Conservation (phyloP, 2,329 filamentous ascomycete species). For the Pseudogymnoascus sp. region DNA sequence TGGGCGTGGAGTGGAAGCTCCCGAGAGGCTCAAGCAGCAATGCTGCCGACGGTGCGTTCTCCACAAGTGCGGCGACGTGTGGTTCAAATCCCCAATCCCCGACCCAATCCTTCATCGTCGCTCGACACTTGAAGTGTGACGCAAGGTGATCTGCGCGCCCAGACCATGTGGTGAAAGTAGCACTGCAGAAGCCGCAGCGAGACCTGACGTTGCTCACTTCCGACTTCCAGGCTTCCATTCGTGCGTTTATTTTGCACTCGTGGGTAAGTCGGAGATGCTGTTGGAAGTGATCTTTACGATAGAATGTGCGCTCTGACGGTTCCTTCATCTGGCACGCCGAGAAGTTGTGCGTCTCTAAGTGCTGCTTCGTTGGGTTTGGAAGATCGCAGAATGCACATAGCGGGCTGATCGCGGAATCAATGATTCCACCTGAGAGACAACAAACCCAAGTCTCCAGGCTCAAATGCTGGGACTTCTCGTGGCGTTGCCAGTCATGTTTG, state of each 20-base stretch:
- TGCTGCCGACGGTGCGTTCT: not conserved
- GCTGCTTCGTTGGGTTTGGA: slow-evolving; percentile 43
- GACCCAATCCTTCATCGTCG: slow-evolving; percentile 32
- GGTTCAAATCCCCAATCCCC: slow-evolving; percentile 34
- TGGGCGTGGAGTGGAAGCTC: not conserved
- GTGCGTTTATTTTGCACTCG: slow-evolving; percentile 42
- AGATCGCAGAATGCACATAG: slow-evolving; percentile 51
- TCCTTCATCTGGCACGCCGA: slow-evolving; percentile 49
- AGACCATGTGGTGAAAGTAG: slow-evolving; percentile 35
- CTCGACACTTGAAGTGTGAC: slow-evolving; percentile 31
- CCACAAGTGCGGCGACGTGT: slow-evolving; percentile 27
- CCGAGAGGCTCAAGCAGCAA: not conserved
- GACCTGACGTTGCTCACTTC: slow-evolving; percentile 44
- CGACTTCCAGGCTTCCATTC: slow-evolving; percentile 52
- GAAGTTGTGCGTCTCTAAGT: slow-evolving; percentile 52
- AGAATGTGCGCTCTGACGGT: slow-evolving; percentile 48
- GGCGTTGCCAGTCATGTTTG: slow-evolving; percentile 51
- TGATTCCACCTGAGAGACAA: slow-evolving; percentile 46
- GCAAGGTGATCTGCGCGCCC: slow-evolving; percentile 34
- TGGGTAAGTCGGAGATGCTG: slow-evolving; percentile 54
- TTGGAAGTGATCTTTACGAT: slow-evolving; percentile 52
- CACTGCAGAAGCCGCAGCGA: slow-evolving; percentile 35
- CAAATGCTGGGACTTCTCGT: slow-evolving; percentile 49
- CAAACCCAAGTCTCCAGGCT: slow-evolving; percentile 51
- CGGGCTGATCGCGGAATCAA: slow-evolving; percentile 39